A percentile compares a stretch with the other conserved stretches of the same genome.
Conservation (phyloP, 2,329 filamentous ascomycete species). For the Hymenoscyphus linearis region DNA sequence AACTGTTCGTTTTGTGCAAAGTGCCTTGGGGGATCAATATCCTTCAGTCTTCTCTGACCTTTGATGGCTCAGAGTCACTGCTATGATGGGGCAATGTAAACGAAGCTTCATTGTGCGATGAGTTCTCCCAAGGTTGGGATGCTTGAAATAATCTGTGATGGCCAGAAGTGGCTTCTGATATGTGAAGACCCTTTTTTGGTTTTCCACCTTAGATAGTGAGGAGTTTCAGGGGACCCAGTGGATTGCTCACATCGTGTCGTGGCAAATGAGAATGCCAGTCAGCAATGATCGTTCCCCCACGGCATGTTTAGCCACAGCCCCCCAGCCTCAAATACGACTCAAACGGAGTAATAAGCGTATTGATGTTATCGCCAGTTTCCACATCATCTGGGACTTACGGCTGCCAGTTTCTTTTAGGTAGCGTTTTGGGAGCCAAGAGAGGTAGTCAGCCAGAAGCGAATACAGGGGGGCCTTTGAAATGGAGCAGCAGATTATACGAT, state of each 20-base stretch:
- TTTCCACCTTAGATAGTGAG: not conserved
- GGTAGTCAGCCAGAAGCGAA: not conserved
- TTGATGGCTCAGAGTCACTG: not conserved
- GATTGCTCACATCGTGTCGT: not conserved
- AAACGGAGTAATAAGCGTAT: not conserved
- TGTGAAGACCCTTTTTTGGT: not conserved
- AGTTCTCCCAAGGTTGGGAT: not conserved
- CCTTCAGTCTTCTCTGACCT: not conserved
- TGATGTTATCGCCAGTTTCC: not conserved
- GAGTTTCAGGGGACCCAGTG: not conserved
- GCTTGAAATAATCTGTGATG: not conserved
- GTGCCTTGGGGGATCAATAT: constrained; percentile 4
- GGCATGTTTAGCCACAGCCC: constrained; percentile 5
- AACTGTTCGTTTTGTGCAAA: not conserved
- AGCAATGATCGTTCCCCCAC: not conserved
- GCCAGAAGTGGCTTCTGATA: not conserved
- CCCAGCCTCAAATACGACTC: constrained; percentile 5
- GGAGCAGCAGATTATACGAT: not conserved
- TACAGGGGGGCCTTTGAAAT: not conserved
- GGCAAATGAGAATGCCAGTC: constrained; percentile 3
- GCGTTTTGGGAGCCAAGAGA: not conserved
- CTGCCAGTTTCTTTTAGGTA: not conserved
- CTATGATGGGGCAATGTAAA: constrained; percentile 5
- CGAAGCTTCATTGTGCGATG: not conserved
- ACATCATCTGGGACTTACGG: not conserved